Evolutionary conservation across 192 early-diverging fungal species (phyloP).

Genomic region (Podila epigama): DNA sequence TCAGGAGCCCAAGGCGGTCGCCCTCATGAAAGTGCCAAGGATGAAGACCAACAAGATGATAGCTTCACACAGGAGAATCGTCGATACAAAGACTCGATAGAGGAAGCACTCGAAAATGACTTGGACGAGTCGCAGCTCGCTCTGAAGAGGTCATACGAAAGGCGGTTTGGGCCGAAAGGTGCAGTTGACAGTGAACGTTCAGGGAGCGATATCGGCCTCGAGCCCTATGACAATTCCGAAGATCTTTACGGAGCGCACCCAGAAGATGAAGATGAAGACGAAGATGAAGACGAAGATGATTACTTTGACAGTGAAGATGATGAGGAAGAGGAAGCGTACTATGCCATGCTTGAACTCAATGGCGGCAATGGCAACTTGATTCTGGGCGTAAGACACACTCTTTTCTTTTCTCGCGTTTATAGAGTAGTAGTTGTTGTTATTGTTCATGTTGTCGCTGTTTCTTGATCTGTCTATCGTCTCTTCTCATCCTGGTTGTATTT

Average conservation of each 20-base stretch:
- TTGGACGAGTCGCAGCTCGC: constrained; percentile 8
- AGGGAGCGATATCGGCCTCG: constrained; percentile 11
- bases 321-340: constrained; percentile 35
- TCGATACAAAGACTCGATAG: background rate
- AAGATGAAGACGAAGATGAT: constrained; percentile 24
- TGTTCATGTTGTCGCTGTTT: background rate
- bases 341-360: constrained; percentile 42
- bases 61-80: background rate
- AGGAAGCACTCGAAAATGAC: constrained; percentile 21
- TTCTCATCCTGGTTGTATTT: background rate
- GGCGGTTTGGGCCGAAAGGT: constrained; percentile 35
- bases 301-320: constrained; percentile 20
- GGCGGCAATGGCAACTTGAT: constrained; percentile 44
- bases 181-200: constrained; percentile 40
- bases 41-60: background rate
- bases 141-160: constrained; percentile 33
- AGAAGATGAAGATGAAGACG: constrained; percentile 7
- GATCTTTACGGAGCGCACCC: background rate
- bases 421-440: background rate
- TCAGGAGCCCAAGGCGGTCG: background rate
- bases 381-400: constrained; percentile 21
- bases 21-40: background rate
- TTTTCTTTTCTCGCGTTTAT: background rate
- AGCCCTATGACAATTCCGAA: background rate
- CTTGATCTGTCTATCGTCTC: background rate